Conservation (phyloP, 176 grass and related monocot genomes). For the Phragmites australis region DNA sequence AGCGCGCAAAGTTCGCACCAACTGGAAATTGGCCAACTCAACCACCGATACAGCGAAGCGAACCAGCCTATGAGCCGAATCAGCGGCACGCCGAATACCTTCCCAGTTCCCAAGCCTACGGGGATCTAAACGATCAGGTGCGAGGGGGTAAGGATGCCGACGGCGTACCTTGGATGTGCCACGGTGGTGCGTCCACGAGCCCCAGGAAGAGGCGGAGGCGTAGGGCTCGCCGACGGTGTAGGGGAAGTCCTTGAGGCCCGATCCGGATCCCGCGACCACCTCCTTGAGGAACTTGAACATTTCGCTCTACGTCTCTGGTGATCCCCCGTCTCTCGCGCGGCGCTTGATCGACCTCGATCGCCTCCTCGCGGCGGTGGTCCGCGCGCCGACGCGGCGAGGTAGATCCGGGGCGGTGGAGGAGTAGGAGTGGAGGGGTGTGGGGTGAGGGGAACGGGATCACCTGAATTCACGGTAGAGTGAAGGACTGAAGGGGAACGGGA, state of each 20-base stretch:
- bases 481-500: not conserved
- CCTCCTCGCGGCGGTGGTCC: slow-evolving; percentile 24
- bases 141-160: not conserved
- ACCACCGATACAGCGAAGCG: not conserved
- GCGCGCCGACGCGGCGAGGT: slow-evolving; percentile 45
- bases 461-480: no score
- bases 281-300: slow-evolving; percentile 99
- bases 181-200: slow-evolving; percentile 91
- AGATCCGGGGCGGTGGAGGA: slow-evolving; percentile 48
- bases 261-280: slow-evolving; percentile 95
- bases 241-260: slow-evolving; percentile 90
- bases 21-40: not conserved
- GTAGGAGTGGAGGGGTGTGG: slow-evolving; percentile 16
- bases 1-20: not conserved
- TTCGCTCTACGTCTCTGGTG: slow-evolving; percentile 27
- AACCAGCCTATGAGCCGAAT: slow-evolving; percentile 6
- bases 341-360: slow-evolving; percentile 12
- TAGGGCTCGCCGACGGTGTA: slow-evolving; percentile 95
- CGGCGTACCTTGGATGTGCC: slow-evolving; percentile 76
- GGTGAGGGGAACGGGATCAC: not conserved
- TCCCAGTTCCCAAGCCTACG: not conserved
- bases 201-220: slow-evolving; percentile 71
- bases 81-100: not conserved
- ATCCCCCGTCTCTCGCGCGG: not conserved
- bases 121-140: slow-evolving; percentile 14